Base-by-base conservation (phyloP, 352 stramenopile genomes). In the Globisporangium barbulae region DNA sequence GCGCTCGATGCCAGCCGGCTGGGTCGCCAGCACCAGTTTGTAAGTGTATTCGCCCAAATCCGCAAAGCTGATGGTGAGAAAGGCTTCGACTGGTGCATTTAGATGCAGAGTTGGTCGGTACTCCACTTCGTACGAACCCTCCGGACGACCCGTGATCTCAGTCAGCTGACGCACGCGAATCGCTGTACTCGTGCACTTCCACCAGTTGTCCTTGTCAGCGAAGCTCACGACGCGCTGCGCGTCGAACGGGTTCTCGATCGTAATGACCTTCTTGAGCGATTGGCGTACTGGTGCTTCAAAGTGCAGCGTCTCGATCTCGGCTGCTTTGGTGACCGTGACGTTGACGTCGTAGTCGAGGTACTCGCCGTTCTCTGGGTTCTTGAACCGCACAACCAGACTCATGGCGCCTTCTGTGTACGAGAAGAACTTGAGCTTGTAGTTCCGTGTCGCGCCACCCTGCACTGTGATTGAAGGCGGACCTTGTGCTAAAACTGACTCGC, bases 201-300 rank as follows among this genome's bases (percentile, higher is more conserved):
- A 97, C 88, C 85, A 96, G 5, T 74, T 71, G 17, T 74, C 60
- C 54, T 70, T 73, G 62, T 94, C 78, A 3, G 68, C 70, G 52
- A 94, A 94, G 2, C 74, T 71, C 19, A 97, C 76, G 2, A 61
- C 44, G 22, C 60, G 72, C 13, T 83, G 72, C 0, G 42, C 57
- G 9, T 73, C 67, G 25, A 98, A 90, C 25, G 93, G 93, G 53
- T 98, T 98, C 41, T 96, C 91, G 48, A 98, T 96, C n/a, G 81
- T 79, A 53, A 98, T 77, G 5, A 83, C 66, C 53, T 91, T 90
- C 64, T 85, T 85, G 19, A 93, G 68, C 1, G 80, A 76, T 48
- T 97, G 91, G 1, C 92, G 84, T 47, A 98, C 89, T 5, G 84
- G 85, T 1, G 89, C 85, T 52, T 97, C 88, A 0, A 98, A 75